A percentile compares a stretch with the other conserved stretches of the same genome.
Evolutionary conservation across 2,329 filamentous ascomycete species (phyloP).

Genomic region (Tolypocladium paradoxum): DNA sequence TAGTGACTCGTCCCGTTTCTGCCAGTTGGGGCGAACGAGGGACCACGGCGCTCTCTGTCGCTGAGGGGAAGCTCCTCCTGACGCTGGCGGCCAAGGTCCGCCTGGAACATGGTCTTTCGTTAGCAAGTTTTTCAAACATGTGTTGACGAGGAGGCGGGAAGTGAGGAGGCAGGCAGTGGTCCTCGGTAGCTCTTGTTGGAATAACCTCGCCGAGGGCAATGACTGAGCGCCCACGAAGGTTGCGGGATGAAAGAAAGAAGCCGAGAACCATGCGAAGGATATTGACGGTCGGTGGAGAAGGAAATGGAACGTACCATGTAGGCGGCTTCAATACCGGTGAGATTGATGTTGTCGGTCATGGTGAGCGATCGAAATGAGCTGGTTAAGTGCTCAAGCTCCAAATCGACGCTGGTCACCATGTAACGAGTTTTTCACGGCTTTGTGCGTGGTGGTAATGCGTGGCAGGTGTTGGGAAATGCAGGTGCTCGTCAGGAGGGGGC

Average conservation of each 20-base stretch:
- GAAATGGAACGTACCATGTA: not conserved
- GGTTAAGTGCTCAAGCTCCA: not conserved
- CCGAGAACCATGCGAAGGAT: not conserved
- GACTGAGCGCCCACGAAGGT: not conserved
- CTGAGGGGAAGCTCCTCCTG: conserved; percentile 13
- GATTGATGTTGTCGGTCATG: not conserved
- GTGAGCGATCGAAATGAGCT: not conserved
- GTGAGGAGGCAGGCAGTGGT: not conserved
- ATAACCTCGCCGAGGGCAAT: no score
- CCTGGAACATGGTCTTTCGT: conserved; percentile 3
- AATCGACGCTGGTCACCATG: not conserved
- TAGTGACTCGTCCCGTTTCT: conserved; percentile 5
- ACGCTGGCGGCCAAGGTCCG: conserved; percentile 11
- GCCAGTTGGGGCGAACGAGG: conserved; percentile 6
- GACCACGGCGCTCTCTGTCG: conserved; percentile 4
- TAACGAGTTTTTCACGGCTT: not conserved
- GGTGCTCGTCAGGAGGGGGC: no score
- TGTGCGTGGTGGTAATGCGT: not conserved
- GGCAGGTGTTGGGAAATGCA: not conserved
- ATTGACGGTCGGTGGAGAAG: not conserved
- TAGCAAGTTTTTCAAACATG: not conserved
- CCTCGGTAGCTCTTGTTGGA: not conserved
- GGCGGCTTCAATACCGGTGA: not conserved
- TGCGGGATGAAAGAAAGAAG: not conserved
- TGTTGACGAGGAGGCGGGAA: not conserved